phyloP scores from a whole-genome alignment of 306 rosid species.

The Begonia masoniana region DNA sequence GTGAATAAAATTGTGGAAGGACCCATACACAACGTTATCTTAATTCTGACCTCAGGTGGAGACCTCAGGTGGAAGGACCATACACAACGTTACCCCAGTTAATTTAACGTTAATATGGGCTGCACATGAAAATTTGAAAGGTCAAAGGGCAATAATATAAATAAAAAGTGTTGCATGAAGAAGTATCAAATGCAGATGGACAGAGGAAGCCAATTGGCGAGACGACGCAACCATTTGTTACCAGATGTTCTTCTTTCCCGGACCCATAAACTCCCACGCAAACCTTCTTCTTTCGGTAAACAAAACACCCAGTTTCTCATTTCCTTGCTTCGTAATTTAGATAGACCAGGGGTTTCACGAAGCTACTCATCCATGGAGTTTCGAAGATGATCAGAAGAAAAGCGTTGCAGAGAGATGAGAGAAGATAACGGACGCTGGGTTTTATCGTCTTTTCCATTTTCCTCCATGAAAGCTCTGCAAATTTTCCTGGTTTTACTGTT shows the following conservation, averaged over 20 bases:
- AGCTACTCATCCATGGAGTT: too few relatives aligned
- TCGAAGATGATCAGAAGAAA: too few relatives aligned
- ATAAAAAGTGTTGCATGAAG: conserved; percentile 51
- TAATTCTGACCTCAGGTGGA: too few relatives aligned
- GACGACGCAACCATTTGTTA: conserved; percentile 35
- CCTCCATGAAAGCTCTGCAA: conserved; percentile 28
- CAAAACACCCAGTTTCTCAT: background rate
- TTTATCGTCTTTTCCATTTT: conserved; percentile 14
- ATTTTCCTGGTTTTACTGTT: conserved; percentile 30
- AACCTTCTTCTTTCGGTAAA: conserved; percentile 2
- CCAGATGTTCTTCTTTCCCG: conserved; percentile 19
- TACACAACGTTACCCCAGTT: too few relatives aligned
- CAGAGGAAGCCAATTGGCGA: conserved; percentile 47
- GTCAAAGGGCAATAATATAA: conserved; percentile 31
- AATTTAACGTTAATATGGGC: too few relatives aligned
- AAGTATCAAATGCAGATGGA: conserved; percentile 22
- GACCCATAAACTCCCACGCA: conserved; percentile 1
- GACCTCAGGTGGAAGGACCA: too few relatives aligned
- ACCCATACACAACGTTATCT: too few relatives aligned
- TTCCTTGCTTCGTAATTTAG: background rate
- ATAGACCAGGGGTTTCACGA: too few relatives aligned
- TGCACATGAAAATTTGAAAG: too few relatives aligned
- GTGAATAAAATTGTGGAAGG: too few relatives aligned
- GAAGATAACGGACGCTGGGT: too few relatives aligned
- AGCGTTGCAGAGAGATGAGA: too few relatives aligned